phyloP scores from a whole-genome alignment of 2,329 filamentous ascomycete genomes.

The Stachybotrys chlorohalonatus region DNA sequence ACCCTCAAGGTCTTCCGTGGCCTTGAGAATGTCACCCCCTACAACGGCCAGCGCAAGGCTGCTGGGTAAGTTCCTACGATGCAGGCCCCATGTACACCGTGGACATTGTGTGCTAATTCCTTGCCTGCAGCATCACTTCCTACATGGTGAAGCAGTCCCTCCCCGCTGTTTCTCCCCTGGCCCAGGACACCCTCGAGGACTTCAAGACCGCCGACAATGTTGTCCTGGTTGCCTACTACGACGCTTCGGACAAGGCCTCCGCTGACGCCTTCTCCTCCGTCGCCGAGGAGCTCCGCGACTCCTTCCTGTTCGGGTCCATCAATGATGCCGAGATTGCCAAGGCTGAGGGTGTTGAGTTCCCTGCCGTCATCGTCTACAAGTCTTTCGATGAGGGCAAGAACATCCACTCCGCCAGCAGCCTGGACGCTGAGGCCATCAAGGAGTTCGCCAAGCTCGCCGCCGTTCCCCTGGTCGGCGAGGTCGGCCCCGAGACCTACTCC shows the following conservation, averaged over 20 bases:
- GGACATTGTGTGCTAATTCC: conserved; percentile 27
- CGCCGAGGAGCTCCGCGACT: conserved; percentile 73
- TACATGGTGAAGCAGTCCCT: conserved; percentile 99
- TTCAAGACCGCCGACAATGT: conserved; percentile 99
- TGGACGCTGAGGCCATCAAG: conserved; percentile 71
- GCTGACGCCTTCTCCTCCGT: conserved; percentile 74
- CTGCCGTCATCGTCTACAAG: conserved; percentile 92
- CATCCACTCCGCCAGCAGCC: conserved; percentile 67
- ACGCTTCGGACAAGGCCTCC: conserved; percentile 69
- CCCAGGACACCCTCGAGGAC: conserved; percentile 75
- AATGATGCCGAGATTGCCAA: conserved; percentile 78
- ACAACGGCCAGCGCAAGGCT: conserved; percentile 84
- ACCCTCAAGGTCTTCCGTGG: conserved; percentile 99
- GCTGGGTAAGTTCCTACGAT: conserved; percentile 46
- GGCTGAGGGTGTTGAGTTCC: conserved; percentile 80
- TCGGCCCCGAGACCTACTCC: conserved; percentile 93
- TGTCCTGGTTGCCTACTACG: conserved; percentile 83
- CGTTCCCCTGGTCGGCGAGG: conserved; percentile 87
- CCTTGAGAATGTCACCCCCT: conserved; percentile 68
- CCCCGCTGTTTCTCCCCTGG: conserved; percentile 78
- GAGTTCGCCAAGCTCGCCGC: conserved; percentile 77
- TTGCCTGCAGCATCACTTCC: conserved; percentile 47
- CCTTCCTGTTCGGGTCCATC: conserved; percentile 84
- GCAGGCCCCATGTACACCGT: neutral
- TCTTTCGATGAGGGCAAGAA: conserved; percentile 94